Base-by-base conservation (phyloP, 139 green algal species). In the Chlorella sp. region DNA sequence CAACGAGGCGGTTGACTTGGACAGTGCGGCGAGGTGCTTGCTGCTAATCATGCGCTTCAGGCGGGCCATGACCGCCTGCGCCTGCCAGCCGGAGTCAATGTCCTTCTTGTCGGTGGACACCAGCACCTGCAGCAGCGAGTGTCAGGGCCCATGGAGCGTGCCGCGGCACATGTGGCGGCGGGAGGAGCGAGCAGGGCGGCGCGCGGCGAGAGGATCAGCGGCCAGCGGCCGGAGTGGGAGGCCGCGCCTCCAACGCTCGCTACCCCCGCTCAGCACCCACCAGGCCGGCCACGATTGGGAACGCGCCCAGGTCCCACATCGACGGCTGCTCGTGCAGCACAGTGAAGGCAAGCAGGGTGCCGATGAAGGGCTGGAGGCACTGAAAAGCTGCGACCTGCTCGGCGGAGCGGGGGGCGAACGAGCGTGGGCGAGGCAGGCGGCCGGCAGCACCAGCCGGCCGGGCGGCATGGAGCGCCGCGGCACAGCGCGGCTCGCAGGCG, bases 351-450 rank as follows among this genome's bases (percentile, higher is more conserved):
- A 93, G 76, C 45, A 90, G 17, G 19, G 85, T 89, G 31, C 89
- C 89, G 17, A 92, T 65, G 40, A 92, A 86, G 38, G 89, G 89
- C 78, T 93, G 89, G 62, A 92, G 59, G 68, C 87, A 91, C 73
- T 91, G 87, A 73, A 91, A 92, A 2, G 87, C 67, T 9, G 88
- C 88, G 64, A 93, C 88, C 79, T 90, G 67, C 38, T n/a, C n/a
- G n/a, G n/a, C n/a, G n/a, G n/a, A n/a, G n/a, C n/a, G n/a, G n/a
- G n/a, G n/a, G n/a, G n/a, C n/a, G n/a, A n/a, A n/a, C n/a, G n/a
- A n/a, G n/a, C n/a, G n/a, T n/a, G n/a, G n/a, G n/a, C n/a, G n/a
- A n/a, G n/a, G n/a, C n/a, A n/a, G n/a, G n/a, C n/a, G n/a, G n/a
- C n/a, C n/a, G n/a, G n/a, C n/a, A n/a, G n/a, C n/a, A n/a, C n/a